Conservation (phyloP, 2,329 filamentous ascomycete genomes). For the Calycina marina region DNA sequence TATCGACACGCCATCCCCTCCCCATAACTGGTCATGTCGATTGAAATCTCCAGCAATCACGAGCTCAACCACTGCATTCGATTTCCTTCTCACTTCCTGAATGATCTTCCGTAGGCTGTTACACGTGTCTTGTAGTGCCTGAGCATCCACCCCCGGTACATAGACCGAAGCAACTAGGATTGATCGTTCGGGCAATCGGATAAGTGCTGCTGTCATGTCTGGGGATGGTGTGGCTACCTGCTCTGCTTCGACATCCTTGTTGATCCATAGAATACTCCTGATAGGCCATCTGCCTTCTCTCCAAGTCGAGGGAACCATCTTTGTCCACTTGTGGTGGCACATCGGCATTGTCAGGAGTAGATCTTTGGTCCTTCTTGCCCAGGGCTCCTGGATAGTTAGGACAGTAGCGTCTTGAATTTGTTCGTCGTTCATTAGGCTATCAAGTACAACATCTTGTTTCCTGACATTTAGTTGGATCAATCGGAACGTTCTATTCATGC, state of each 20-base stretch:
- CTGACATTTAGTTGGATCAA: constrained; percentile 4
- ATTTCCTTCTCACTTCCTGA: constrained; percentile 8
- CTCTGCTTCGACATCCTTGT: constrained; percentile 15
- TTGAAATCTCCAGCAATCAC: constrained; percentile 7
- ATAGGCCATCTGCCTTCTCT: constrained; percentile 14
- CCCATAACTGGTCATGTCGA: constrained; percentile 17
- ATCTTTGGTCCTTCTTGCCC: constrained; percentile 2
- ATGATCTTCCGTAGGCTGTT: constrained; percentile 4
- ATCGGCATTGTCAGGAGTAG: constrained; percentile 4
- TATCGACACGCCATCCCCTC: constrained; percentile 20
- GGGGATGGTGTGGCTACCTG: constrained; percentile 13
- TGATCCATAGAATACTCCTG: constrained; percentile 19
- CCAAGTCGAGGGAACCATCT: constrained; percentile 4
- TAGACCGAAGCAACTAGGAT: not conserved
- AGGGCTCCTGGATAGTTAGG: constrained; percentile 5
- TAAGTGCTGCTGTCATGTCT: constrained; percentile 15
- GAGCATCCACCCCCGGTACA: not conserved
- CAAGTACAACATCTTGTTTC: constrained; percentile 5
- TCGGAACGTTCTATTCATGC: constrained; percentile 10
- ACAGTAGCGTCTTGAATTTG: constrained; percentile 2
- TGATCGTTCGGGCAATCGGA: constrained; percentile 9
- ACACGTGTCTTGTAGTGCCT: constrained; percentile 1
- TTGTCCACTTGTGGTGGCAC: constrained; percentile 4
- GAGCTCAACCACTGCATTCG: constrained; percentile 12
- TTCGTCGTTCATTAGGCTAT: constrained; percentile 8